A percentile compares a stretch with the other conserved stretches of the same genome.
phyloP scores from a whole-genome alignment of 148 eudicot species.

The Fallopia convolvulus region DNA sequence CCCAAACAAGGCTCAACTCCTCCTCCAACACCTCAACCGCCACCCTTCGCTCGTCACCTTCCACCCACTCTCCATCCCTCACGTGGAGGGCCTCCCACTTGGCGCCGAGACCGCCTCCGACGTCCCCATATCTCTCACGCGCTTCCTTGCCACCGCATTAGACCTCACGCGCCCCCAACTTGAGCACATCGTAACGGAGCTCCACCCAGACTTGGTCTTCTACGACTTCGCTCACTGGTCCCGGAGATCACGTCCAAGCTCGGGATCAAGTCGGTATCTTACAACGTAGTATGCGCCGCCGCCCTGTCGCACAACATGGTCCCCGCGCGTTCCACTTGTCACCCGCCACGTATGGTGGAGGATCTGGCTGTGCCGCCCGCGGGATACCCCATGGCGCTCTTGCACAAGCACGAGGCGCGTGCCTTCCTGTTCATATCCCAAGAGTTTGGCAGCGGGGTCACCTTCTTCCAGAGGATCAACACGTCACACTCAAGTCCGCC shows the following conservation, averaged over 20 bases:
- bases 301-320: conserved; percentile 32
- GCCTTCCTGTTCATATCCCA: conserved; percentile 20
- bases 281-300: conserved; percentile 46
- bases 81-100: no score
- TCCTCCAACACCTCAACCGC: no score
- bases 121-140: no score
- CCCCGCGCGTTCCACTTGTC: neutral
- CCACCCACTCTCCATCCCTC: no score
- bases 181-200: neutral
- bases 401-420: conserved; percentile 28
- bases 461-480: conserved; percentile 32
- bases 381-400: conserved; percentile 46
- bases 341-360: conserved; percentile 14
- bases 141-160: no score
- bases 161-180: no score
- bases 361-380: conserved; percentile 34
- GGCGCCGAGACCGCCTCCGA: no score
- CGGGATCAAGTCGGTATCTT: conserved; percentile 34
- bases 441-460: conserved; percentile 38
- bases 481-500: conserved; percentile 21
- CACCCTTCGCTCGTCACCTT: no score
- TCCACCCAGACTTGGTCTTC: conserved; percentile 29
- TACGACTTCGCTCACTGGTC: conserved; percentile 49
- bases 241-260: conserved; percentile 26
- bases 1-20: conserved; percentile 6